Conservation (phyloP, 2,329 filamentous ascomycete species). For the Monilinia polystroma region DNA sequence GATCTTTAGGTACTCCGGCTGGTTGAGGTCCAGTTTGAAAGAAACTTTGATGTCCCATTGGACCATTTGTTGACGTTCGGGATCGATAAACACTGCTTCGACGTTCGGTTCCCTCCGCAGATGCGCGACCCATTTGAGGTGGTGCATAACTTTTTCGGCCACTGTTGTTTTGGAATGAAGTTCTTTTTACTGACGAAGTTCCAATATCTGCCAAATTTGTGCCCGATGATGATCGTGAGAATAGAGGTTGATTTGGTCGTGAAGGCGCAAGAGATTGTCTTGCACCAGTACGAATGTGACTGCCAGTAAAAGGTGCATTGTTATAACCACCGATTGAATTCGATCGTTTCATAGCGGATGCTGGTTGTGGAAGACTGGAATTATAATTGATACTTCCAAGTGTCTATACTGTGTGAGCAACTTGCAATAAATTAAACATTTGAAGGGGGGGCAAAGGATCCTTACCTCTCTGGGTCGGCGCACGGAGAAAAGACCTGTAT, state of each 20-base stretch:
- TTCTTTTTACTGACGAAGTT: conserved; percentile 79
- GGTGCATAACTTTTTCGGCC: conserved; percentile 59
- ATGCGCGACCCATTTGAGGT: conserved; percentile 41
- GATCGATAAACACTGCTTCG: conserved; percentile 80
- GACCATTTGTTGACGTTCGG: conserved; percentile 66
- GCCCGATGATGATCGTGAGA: conserved; percentile 80
- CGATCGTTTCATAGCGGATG: conserved; percentile 90
- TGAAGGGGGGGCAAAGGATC: conserved; percentile 11
- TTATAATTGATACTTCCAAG: conserved; percentile 81
- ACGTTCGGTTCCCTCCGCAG: conserved; percentile 53
- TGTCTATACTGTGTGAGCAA: conserved; percentile 56
- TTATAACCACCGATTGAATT: conserved; percentile 71
- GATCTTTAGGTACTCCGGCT: conserved; percentile 81
- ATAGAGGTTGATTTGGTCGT: conserved; percentile 82
- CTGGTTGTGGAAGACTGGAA: conserved; percentile 82
- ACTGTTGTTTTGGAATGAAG: conserved; percentile 70
- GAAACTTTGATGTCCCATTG: conserved; percentile 83
- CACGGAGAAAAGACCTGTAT: conserved; percentile 85
- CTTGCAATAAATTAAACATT: conserved; percentile 7
- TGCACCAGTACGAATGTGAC: conserved; percentile 77
- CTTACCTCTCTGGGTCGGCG: conserved; percentile 86
- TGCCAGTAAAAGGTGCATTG: conserved; percentile 61
- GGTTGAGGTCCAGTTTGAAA: conserved; percentile 83
- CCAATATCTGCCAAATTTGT: conserved; percentile 76
- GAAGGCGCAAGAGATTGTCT: conserved; percentile 82